Conservation (phyloP, 257 asterid genomes). For the Ballota nigra region DNA sequence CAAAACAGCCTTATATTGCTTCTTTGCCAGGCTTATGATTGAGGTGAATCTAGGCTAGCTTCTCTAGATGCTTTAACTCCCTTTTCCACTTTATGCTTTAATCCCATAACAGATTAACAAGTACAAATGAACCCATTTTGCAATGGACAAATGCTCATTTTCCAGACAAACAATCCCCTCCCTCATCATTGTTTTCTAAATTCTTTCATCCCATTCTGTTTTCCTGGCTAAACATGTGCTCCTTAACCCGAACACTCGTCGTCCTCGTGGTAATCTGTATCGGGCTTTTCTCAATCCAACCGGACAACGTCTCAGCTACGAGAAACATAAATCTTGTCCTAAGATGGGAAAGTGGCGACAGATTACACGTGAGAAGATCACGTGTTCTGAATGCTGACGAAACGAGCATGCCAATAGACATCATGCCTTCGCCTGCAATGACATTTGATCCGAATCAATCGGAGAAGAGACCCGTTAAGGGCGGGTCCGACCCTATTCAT, state of each 20-base stretch:
- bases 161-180: constrained; percentile 31
- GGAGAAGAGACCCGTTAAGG: constrained; percentile 55
- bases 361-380: constrained; percentile 28
- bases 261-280: constrained; percentile 41
- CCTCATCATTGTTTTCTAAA: constrained; percentile 14
- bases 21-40: constrained; percentile 73
- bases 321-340: constrained; percentile 46
- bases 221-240: constrained; percentile 40
- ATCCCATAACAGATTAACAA: constrained; percentile 36
- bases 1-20: constrained; percentile 73
- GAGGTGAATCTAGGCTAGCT: constrained; percentile 55
- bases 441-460: constrained; percentile 61
- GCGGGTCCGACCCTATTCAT: constrained; percentile 91
- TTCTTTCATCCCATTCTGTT: constrained; percentile 26
- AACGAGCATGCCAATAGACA: constrained; percentile 26
- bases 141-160: constrained; percentile 26
- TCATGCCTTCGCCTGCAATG: constrained; percentile 60
- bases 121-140: constrained; percentile 28
- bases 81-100: constrained; percentile 61
- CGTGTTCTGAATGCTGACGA: constrained; percentile 41
- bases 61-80: constrained; percentile 44
- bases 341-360: constrained; percentile 31
- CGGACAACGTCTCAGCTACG: constrained; percentile 41
- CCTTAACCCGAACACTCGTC: constrained; percentile 35
- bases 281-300: constrained; percentile 45